A percentile compares a stretch with the other conserved stretches of the same genome.
phyloP scores from a whole-genome alignment of 2,329 filamentous ascomycete genomes.

The Aureobasidium mangrovei region DNA sequence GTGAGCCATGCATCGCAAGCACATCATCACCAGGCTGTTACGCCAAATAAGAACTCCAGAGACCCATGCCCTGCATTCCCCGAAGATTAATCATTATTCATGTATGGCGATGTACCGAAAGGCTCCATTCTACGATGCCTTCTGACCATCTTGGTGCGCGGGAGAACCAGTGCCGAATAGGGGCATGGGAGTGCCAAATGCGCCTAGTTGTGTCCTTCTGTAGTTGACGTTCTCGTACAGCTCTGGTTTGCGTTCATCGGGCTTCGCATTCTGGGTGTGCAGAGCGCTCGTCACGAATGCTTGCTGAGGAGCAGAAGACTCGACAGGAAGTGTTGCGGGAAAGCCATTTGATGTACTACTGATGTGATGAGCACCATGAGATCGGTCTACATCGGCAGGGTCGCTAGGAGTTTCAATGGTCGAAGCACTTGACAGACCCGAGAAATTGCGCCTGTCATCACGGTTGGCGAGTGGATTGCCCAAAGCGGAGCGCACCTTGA shows the following conservation, averaged over 20 bases:
- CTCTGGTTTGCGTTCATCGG: slow-evolving; percentile 18
- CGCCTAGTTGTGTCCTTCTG: slow-evolving; percentile 20
- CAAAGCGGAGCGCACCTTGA: slow-evolving; percentile 13
- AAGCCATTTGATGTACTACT: neutral
- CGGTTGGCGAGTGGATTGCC: neutral
- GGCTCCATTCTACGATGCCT: neutral
- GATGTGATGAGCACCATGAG: neutral
- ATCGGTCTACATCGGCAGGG: slow-evolving; percentile 1
- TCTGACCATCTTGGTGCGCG: slow-evolving; percentile 7
- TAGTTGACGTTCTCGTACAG: slow-evolving; percentile 20
- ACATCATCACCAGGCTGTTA: neutral
- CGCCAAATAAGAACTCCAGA: slow-evolving; percentile 1
- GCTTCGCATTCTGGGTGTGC: slow-evolving; percentile 16
- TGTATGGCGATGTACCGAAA: neutral
- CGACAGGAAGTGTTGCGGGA: slow-evolving; percentile 15
- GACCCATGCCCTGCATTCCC: neutral
- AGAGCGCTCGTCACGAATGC: slow-evolving; percentile 22
- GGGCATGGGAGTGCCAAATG: slow-evolving; percentile 21
- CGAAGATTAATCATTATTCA: slow-evolving; percentile 1
- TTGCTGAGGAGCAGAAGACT: slow-evolving; percentile 20
- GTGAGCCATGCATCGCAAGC: neutral
- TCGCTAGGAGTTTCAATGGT: slow-evolving; percentile 16
- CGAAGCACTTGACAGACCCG: slow-evolving; percentile 15
- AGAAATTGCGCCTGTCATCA: slow-evolving; percentile 16
- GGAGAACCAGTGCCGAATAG: slow-evolving; percentile 4